Evolutionary conservation across 192 early-diverging fungal genomes (phyloP), one percentile per base, ranked within the genome.

Genomic region (Phycomyces nitens): DNA sequence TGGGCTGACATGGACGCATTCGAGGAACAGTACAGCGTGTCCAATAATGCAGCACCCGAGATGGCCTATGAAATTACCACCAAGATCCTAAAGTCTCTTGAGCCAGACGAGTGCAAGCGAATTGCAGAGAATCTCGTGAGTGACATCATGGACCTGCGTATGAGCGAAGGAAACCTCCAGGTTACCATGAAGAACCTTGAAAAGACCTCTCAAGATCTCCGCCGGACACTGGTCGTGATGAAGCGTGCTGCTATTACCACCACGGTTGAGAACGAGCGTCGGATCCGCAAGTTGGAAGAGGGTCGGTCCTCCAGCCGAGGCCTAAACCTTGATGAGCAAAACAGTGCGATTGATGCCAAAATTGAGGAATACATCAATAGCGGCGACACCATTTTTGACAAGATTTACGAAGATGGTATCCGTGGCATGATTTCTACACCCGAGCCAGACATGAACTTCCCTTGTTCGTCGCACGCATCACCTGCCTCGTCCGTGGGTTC

Each of bases 191-290:
- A 64, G 8, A 76, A 72, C 49, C 71, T 79, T 41, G 84, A 86
- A 62, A 83, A 78, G 47, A 76, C 72, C 0, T 74, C 83, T 2
- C 65, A 68, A 29, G 79, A 85, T 47, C 64, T 86, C 47, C 73
- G 82, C 39, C 72, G 78, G 8, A 81, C 77, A n/a, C 65, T 86
- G 44, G 71, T 81, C 22, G 70, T 77, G 9, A 84, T 86, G 84
- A 76, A 79, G n/a, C 59, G 72, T 40, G 80, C 80, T 2, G 68
- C 73, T 26, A 62, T 62, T 14, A 38, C 66, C 12, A 68, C 27
- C 10, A 24, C 60, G 2, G 47, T 71, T 7, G 64, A 71, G 27
- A 71, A 34, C 29, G 63, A 71, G 55, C 56, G 58, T 54, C 64
- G 58, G 39, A 65, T 71, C 21, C 57, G 55, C 7, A 21, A 34